These are phyloP conservation scores for Solanum arcanum DNA, from an alignment of 257 asterid species.

Conservation along the genomic window DNA sequence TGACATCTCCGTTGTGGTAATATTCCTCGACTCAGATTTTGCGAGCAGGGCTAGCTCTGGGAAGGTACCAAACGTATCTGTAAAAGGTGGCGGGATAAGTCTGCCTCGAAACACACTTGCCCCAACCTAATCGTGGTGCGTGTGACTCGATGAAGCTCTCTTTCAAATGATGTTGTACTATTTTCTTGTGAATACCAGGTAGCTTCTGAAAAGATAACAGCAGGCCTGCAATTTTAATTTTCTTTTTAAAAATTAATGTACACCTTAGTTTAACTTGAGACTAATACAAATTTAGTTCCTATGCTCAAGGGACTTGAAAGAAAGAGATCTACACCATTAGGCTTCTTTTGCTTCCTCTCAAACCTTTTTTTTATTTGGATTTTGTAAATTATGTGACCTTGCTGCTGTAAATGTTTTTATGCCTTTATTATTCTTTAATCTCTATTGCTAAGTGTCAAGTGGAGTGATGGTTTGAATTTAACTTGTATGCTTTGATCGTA, in stretches of 20 bases:
- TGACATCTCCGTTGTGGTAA: slow-evolving; percentile 63
- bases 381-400: background rate
- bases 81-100: slow-evolving; percentile 53
- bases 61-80: slow-evolving; percentile 37
- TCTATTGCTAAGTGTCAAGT: background rate
- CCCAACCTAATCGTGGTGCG: slow-evolving; percentile 14
- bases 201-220: slow-evolving; percentile 24
- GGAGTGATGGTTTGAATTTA: background rate
- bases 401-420: background rate
- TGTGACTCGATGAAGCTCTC: slow-evolving; percentile 14
- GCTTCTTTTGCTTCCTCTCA: background rate
- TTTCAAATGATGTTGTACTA: slow-evolving; percentile 10
- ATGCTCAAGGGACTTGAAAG: slow-evolving; percentile 11
- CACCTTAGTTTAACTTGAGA: slow-evolving; percentile 25
- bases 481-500: background rate
- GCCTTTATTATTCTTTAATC: background rate
- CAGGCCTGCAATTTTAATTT: slow-evolving; percentile 20
- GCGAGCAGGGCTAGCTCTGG: slow-evolving; percentile 58
- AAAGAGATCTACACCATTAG: slow-evolving; percentile 4
- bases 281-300: slow-evolving; percentile 25
- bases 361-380: background rate
- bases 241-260: slow-evolving; percentile 18
- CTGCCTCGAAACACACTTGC: slow-evolving; percentile 41
- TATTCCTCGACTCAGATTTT: slow-evolving; percentile 61
- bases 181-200: slow-evolving; percentile 31